Evolutionary conservation across 2,329 filamentous ascomycete species (phyloP).

Genomic region (Botryosphaeria dothidea): DNA sequence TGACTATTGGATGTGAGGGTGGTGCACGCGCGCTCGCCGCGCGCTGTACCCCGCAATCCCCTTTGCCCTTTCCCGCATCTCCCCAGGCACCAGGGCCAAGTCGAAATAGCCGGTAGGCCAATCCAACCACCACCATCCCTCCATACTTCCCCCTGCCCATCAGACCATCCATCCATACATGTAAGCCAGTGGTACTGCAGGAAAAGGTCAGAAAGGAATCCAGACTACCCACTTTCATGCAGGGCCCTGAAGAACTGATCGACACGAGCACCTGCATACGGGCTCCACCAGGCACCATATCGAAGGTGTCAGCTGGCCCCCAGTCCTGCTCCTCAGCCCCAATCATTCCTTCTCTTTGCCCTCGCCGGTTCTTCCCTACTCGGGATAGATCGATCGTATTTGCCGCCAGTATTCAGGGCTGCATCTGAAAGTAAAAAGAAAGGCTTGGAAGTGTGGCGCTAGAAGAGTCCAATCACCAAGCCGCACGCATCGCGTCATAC

Average conservation of each 20-base stretch:
- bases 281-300: constrained; percentile 13
- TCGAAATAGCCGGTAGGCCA: constrained; percentile 11
- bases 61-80: not conserved
- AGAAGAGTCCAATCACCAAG: not conserved
- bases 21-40: constrained; percentile 2
- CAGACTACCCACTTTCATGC: constrained; percentile 5
- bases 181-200: not conserved
- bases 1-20: not conserved
- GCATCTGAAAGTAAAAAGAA: constrained; percentile 10
- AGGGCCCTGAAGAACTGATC: constrained; percentile 17
- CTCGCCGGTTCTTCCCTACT: not conserved
- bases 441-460: not conserved
- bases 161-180: not conserved
- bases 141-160: not conserved
- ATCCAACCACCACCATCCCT: not conserved
- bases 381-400: constrained; percentile 1
- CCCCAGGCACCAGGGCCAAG: not conserved
- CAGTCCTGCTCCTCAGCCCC: not conserved
- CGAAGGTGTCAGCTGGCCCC: constrained; percentile 9
- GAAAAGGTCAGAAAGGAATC: constrained; percentile 1
- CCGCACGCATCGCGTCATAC: constrained; percentile 14
- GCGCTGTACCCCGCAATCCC: constrained; percentile 15
- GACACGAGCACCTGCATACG: constrained; percentile 7
- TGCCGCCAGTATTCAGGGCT: not conserved
- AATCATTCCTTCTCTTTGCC: not conserved